Conservation (phyloP, 768 basidiomycete genomes). For the Phylloporus scabripes region DNA sequence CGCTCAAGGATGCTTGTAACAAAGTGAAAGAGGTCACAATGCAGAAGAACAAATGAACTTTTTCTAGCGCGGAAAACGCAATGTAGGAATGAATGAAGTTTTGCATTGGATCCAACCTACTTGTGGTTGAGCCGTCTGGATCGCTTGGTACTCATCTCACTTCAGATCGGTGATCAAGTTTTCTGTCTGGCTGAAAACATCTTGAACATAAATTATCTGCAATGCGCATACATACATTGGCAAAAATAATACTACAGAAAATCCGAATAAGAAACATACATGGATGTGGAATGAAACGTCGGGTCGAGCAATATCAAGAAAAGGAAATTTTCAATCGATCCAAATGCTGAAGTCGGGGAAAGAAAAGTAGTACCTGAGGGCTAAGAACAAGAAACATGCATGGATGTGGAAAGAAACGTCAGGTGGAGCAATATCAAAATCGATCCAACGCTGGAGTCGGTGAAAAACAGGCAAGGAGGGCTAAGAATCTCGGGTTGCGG, state of each 20-base stretch:
- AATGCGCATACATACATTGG: not conserved
- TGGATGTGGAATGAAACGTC: not conserved
- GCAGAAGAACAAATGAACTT: constrained; percentile 2
- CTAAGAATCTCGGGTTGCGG: not conserved
- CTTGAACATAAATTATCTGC: not conserved
- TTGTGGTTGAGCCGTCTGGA: not conserved
- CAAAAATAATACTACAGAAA: not conserved
- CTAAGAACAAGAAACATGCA: not conserved
- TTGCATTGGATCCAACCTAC: not conserved
- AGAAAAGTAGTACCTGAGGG: too few species aligned
- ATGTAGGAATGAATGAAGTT: not conserved
- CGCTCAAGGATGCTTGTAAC: constrained; percentile 21
- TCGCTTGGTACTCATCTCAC: not conserved
- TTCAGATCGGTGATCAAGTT: not conserved
- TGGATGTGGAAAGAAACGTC: not conserved
- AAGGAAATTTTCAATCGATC: not conserved
- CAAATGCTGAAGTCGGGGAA: not conserved
- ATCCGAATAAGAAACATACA: not conserved
- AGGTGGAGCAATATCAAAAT: not conserved
- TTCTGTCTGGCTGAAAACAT: not conserved
- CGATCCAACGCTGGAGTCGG: not conserved
- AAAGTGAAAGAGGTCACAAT: constrained; percentile 10
- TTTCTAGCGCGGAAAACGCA: not conserved
- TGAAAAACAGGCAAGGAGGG: not conserved
- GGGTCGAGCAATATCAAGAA: not conserved